Percentiles rank a stretch among this genome's conserved stretches.
Conservation (phyloP, 768 basidiomycete species). For the Zangia roseola region DNA sequence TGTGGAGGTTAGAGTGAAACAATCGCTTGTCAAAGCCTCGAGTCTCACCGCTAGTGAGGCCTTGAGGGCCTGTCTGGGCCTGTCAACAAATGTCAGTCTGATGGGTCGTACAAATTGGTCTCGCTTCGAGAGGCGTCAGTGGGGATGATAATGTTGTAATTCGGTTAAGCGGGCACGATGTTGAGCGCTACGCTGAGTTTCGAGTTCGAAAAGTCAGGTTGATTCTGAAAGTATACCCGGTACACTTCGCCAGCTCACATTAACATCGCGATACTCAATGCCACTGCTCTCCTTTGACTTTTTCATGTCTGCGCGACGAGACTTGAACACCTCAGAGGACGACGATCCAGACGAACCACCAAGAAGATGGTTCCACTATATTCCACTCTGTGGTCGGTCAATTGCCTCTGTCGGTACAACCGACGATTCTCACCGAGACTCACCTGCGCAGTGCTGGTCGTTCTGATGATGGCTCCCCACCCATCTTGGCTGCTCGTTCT, state of each 20-base stretch:
- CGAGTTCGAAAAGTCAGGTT: too few relatives aligned
- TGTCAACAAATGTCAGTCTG: too few relatives aligned
- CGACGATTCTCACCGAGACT: slow-evolving; percentile 3
- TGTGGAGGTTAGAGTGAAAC: too few relatives aligned
- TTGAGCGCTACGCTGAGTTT: too few relatives aligned
- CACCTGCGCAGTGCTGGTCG: slow-evolving; percentile 40
- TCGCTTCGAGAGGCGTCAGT: too few relatives aligned
- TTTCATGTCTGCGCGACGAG: slow-evolving; percentile 12
- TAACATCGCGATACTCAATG: slow-evolving; percentile 20
- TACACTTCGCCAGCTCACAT: background rate
- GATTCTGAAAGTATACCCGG: too few relatives aligned
- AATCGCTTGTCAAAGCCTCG: too few relatives aligned
- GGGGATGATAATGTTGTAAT: too few relatives aligned
- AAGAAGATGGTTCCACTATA: slow-evolving; percentile 56
- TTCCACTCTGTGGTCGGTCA: slow-evolving; percentile 54
- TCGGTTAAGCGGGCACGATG: too few relatives aligned
- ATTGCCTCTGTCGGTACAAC: background rate
- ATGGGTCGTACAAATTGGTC: too few relatives aligned
- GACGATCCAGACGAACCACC: slow-evolving; percentile 36
- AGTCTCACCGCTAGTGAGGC: too few relatives aligned
- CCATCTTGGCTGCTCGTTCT: slow-evolving; percentile 71
- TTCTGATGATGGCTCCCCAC: slow-evolving; percentile 67
- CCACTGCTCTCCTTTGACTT: slow-evolving; percentile 32
- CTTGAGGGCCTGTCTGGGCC: too few relatives aligned
- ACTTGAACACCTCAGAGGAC: slow-evolving; percentile 19